Base-by-base conservation (phyloP, 768 basidiomycete genomes). In the Clavulina sp. region DNA sequence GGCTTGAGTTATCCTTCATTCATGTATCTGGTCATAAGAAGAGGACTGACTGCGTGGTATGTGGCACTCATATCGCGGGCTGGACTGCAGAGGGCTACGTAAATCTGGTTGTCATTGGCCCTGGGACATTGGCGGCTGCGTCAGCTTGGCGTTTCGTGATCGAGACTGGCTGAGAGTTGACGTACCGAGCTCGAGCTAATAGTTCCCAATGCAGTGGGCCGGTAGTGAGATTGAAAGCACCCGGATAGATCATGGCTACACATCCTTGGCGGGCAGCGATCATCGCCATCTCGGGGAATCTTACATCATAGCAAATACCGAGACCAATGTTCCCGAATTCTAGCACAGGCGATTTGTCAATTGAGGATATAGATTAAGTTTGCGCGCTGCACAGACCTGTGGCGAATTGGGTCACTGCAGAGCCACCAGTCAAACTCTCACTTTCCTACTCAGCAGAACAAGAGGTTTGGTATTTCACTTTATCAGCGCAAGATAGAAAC, bases 251-350 rank as follows among this genome's bases (percentile, higher is more conserved):
- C 58, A 95, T 74, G 5, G 84, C 73, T 51, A 92, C 80, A 57
- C 84, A 88, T 79, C 89, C 91, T 73, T 78, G 69, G 43, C 93
- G 78, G 34, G 93, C 89, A 41, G 84, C 77, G 48, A 86, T 82
- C 78, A 84, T 85, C 3, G 91, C 80, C 60, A 93, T 70, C 65
- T 99, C 95, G 0, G 93, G 91, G 71, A 92, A 92, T 33, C 89
- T 77, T 24, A 96, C 74, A 61, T 97, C 93, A 61, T 96, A 97
- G 64, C 93, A 99, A 54, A 99, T 89, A 0, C 91, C 93, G 23
- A 97, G 71, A 5, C 93, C 95, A 56, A 99, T 80, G 50, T 88
- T 81, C n/a, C 91, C 95, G 63, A 95, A 96, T n/a, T 83, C 89
- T 91, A 59, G n/a, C 9, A 26, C 29, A 26, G 9, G 24, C 24